Conservation (phyloP, 2,329 filamentous ascomycete species). For the Hypoxylon sp. region DNA sequence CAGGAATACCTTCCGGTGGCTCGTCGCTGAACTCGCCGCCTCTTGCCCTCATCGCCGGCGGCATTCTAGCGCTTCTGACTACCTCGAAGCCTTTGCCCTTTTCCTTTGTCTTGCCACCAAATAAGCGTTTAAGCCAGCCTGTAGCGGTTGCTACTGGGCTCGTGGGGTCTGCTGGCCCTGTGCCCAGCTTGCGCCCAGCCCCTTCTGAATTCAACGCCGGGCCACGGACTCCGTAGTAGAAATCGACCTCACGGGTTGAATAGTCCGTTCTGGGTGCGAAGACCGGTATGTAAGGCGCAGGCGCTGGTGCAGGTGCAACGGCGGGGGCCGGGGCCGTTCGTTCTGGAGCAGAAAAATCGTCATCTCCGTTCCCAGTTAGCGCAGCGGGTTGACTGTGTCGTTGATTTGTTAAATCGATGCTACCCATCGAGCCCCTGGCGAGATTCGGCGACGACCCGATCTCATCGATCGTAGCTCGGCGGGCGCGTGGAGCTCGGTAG, state of each 20-base stretch:
- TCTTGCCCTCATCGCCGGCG: slow-evolving; percentile 71
- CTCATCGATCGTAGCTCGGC: slow-evolving; percentile 68
- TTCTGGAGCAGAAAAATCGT: slow-evolving; percentile 52
- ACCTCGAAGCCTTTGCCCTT: slow-evolving; percentile 98
- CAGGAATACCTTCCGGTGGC: slow-evolving; percentile 71
- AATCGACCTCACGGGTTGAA: slow-evolving; percentile 92
- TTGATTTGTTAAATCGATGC: slow-evolving; percentile 49
- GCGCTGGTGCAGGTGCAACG: slow-evolving; percentile 35
- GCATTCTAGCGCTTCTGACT: slow-evolving; percentile 87
- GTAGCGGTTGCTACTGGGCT: slow-evolving; percentile 88
- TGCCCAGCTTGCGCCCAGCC: slow-evolving; percentile 85
- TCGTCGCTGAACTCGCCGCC: slow-evolving; percentile 68
- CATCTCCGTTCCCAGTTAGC: slow-evolving; percentile 50
- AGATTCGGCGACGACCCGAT: slow-evolving; percentile 46
- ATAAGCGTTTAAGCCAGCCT: slow-evolving; percentile 83
- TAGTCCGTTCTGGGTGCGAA: slow-evolving; percentile 78
- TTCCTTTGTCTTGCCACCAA: slow-evolving; percentile 88
- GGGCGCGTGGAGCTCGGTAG: slow-evolving; percentile 82
- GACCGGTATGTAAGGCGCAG: slow-evolving; percentile 49
- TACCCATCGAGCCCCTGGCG: slow-evolving; percentile 49
- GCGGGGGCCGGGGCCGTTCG: slow-evolving; percentile 50
- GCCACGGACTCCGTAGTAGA: slow-evolving; percentile 93
- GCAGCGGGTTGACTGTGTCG: slow-evolving; percentile 49
- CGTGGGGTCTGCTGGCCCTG: slow-evolving; percentile 92
- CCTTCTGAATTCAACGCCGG: slow-evolving; percentile 84